phyloP scores from a whole-genome alignment of 1,284 basidiomycete genomes.

The Jaminaea rosea region DNA sequence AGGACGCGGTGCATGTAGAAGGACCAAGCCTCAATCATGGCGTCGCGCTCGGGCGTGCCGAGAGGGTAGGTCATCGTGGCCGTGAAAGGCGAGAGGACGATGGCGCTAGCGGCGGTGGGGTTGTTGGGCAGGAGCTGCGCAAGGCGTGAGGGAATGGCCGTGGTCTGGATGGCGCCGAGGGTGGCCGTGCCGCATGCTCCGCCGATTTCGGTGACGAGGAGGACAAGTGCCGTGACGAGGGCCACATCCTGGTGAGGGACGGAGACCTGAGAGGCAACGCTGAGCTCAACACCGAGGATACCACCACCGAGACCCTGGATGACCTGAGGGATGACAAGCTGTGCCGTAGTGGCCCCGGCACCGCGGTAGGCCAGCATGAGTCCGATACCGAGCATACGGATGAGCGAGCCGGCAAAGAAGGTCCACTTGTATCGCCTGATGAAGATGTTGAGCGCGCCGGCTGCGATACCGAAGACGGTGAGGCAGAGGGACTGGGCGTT shows the following conservation, averaged over 20 bases:
- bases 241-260: constrained; percentile 45
- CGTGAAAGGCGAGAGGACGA: constrained; percentile 11
- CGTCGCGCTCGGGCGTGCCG: constrained; percentile 19
- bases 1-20: constrained; percentile 33
- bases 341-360: constrained; percentile 23
- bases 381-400: constrained; percentile 40
- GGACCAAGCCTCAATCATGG: constrained; percentile 35
- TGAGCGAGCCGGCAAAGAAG: constrained; percentile 24
- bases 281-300: constrained; percentile 36
- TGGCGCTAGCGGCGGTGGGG: constrained; percentile 5
- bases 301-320: constrained; percentile 44
- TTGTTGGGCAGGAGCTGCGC: constrained; percentile 19
- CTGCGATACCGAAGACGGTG: constrained; percentile 41
- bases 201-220: constrained; percentile 39
- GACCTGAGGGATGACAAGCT: constrained; percentile 41
- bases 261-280: constrained; percentile 40
- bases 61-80: constrained; percentile 16
- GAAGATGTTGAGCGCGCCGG: constrained; percentile 30
- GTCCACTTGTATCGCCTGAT: constrained; percentile 42
- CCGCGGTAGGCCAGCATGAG: constrained; percentile 43
- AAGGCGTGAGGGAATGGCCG: constrained; percentile 20
- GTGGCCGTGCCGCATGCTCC: constrained; percentile 37
- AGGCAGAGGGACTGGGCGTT: constrained; percentile 34
- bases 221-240: constrained; percentile 43
- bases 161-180: constrained; percentile 32